These are phyloP conservation scores for Candida albicans DNA, from an alignment of 1,139 yeast genomes.

Conservation along the genomic window DNA sequence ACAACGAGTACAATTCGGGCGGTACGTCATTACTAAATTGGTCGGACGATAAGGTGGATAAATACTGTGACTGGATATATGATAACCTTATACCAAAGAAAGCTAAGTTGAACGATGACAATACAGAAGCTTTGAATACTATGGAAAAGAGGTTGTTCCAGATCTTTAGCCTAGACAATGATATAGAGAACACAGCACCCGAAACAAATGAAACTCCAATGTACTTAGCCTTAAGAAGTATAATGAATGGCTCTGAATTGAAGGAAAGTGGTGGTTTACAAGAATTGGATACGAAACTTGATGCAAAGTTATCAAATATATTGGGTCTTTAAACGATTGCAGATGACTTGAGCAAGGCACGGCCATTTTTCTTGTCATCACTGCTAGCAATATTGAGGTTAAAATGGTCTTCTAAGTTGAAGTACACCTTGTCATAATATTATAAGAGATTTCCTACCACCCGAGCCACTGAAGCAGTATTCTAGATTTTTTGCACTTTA, in stretches of 20 bases:
- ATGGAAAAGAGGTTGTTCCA: slow-evolving; percentile 37
- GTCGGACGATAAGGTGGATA: slow-evolving; percentile 37
- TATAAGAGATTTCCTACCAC: too few relatives aligned
- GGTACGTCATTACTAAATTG: slow-evolving; percentile 34
- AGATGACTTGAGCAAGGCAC: too few relatives aligned
- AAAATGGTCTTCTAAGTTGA: too few relatives aligned
- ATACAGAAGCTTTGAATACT: slow-evolving; percentile 21
- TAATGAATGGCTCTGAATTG: neutral
- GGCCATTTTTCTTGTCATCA: too few relatives aligned
- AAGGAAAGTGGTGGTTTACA: neutral
- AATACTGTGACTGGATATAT: slow-evolving; percentile 44
- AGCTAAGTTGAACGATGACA: slow-evolving; percentile 16
- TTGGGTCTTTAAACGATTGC: slow-evolving; percentile 3
- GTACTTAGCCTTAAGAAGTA: slow-evolving; percentile 4
- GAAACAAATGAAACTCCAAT: slow-evolving; percentile 2
- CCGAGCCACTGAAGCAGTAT: too few relatives aligned
- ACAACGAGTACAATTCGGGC: slow-evolving; percentile 21
- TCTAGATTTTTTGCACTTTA: too few relatives aligned
- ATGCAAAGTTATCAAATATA: slow-evolving; percentile 2
- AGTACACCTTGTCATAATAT: too few relatives aligned
- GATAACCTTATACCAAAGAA: slow-evolving; percentile 31
- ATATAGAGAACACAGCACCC: slow-evolving; percentile 1
- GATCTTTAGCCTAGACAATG: slow-evolving; percentile 30
- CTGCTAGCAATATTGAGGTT: too few relatives aligned
- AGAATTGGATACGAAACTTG: slow-evolving; percentile 4